Conservation (phyloP, 2,329 filamentous ascomycete species). For the Microsporum canis region DNA sequence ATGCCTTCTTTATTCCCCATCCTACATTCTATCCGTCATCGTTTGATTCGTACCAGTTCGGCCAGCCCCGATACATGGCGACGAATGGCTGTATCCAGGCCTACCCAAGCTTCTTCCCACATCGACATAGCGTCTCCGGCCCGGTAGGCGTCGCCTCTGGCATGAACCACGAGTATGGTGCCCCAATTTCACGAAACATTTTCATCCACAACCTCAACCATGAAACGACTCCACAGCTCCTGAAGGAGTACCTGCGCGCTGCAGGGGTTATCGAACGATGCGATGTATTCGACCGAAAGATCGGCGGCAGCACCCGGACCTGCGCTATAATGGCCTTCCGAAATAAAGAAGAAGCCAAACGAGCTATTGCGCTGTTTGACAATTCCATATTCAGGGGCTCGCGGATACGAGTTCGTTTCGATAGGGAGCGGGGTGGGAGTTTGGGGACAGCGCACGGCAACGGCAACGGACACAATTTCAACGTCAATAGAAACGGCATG, state of each 20-base stretch:
- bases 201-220: slow-evolving; percentile 22
- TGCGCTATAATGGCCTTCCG: slow-evolving; percentile 25
- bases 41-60: slow-evolving; percentile 22
- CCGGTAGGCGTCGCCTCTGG: slow-evolving; percentile 9
- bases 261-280: slow-evolving; percentile 25
- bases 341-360: slow-evolving; percentile 26
- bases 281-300: slow-evolving; percentile 20
- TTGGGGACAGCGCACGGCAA: slow-evolving; percentile 2
- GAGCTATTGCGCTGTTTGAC: slow-evolving; percentile 25
- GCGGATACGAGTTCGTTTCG: slow-evolving; percentile 26
- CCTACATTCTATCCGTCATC: slow-evolving; percentile 21
- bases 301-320: slow-evolving; percentile 15
- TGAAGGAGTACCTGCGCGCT: slow-evolving; percentile 22
- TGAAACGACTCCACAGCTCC: slow-evolving; percentile 20
- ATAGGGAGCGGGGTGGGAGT: slow-evolving; percentile 17
- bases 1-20: slow-evolving; percentile 19
- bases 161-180: slow-evolving; percentile 8
- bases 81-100: slow-evolving; percentile 13
- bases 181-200: slow-evolving; percentile 12
- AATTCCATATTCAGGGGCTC: slow-evolving; percentile 25
- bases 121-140: slow-evolving; percentile 8
- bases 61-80: slow-evolving; percentile 20
- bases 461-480: not conserved
- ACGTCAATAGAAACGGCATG: not conserved
- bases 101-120: slow-evolving; percentile 2